These are phyloP conservation scores for Panus rudis DNA, from an alignment of 768 basidiomycete species.

Conservation along the genomic window DNA sequence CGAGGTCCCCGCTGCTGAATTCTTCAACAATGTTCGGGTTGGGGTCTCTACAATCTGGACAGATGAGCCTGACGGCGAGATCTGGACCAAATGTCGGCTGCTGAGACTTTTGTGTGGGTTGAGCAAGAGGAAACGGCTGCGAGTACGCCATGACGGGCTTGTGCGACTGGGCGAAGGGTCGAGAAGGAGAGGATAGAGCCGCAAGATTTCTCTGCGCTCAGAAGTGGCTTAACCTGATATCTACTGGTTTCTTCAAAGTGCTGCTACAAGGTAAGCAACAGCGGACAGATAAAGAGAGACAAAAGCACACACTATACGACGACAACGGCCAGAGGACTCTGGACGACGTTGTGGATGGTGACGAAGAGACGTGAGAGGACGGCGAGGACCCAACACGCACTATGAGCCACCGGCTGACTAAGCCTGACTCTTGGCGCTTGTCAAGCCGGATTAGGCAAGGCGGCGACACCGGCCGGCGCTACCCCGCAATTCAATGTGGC, in stretches of 20 bases:
- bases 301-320: not conserved
- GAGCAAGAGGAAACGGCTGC: conserved; percentile 76
- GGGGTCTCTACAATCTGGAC: conserved; percentile 91
- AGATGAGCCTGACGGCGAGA: conserved; percentile 83
- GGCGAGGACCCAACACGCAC: too few relatives aligned
- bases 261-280: not conserved
- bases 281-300: not conserved
- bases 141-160: conserved; percentile 51
- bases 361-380: conserved; percentile 10
- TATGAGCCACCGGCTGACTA: not conserved
- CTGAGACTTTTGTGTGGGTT: conserved; percentile 42
- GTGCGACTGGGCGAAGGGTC: conserved; percentile 14
- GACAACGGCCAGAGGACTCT: not conserved
- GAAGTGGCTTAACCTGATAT: too few relatives aligned
- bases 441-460: too few relatives aligned
- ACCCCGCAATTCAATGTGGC: too few relatives aligned
- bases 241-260: too few relatives aligned
- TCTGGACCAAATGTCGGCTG: conserved; percentile 71
- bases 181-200: conserved; percentile 10
- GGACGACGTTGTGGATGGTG: conserved; percentile 13
- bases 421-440: too few relatives aligned
- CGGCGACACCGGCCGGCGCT: too few relatives aligned
- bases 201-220: conserved; percentile 5
- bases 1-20: conserved; percentile 95
- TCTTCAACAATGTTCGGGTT: conserved; percentile 95